Evolutionary conservation across 1,284 basidiomycete genomes (phyloP).

Genomic region (Ustilago tritici): DNA sequence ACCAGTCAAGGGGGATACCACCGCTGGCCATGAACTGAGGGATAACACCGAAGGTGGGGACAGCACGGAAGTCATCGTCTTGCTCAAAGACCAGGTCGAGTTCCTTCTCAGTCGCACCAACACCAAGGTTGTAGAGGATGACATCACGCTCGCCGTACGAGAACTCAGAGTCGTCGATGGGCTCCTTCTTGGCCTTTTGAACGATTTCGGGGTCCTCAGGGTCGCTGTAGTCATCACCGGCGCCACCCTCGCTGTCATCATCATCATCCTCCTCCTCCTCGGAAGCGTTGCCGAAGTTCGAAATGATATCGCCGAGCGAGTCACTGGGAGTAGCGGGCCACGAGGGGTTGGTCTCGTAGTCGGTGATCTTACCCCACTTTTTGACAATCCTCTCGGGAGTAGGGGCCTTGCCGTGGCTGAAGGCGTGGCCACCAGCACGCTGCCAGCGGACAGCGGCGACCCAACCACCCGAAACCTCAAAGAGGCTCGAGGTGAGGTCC

Average conservation of each 20-base stretch:
- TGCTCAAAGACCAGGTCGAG: constrained; percentile 92
- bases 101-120: constrained; percentile 94
- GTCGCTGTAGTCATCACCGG: constrained; percentile 75
- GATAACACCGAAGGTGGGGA: constrained; percentile 95
- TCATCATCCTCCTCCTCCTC: constrained; percentile 59
- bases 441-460: constrained; percentile 93
- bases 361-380: constrained; percentile 65
- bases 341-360: constrained; percentile 67
- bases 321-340: constrained; percentile 64
- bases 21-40: constrained; percentile 79
- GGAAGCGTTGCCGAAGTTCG: constrained; percentile 60
- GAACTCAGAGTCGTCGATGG: constrained; percentile 58
- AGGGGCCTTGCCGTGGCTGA: constrained; percentile 61
- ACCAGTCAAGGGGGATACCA: constrained; percentile 77
- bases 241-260: constrained; percentile 54
- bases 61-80: constrained; percentile 83
- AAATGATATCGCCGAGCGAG: constrained; percentile 65
- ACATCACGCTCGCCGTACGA: constrained; percentile 89
- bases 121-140: constrained; percentile 93
- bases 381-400: constrained; percentile 63
- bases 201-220: constrained; percentile 87
- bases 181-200: constrained; percentile 81
- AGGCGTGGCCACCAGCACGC: constrained; percentile 79
- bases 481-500: constrained; percentile 81
- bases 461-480: constrained; percentile 94